These are phyloP conservation scores for Cutaneotrichosporon cyanovorans DNA, from an alignment of 1,284 basidiomycete species.

Conservation along the genomic window DNA sequence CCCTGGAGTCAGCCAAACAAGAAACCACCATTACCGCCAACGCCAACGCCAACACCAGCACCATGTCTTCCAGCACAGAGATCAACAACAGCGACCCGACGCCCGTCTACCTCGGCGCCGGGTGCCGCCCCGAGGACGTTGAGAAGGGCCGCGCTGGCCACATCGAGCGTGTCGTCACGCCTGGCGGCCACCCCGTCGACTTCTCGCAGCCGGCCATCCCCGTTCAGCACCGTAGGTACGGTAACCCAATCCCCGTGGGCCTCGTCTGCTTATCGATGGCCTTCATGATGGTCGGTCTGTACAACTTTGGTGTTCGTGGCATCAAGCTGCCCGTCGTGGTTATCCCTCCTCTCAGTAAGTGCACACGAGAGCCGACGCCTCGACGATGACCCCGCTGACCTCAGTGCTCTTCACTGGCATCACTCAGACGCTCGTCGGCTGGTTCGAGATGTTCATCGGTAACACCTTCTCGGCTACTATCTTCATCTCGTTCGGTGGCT, in stretches of 20 bases:
- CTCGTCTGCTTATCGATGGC: conserved; percentile 11
- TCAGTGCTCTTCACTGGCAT: conserved; percentile 15
- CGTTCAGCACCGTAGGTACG: conserved; percentile 19
- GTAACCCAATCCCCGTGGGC: conserved; percentile 18
- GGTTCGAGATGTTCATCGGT: conserved; percentile 22
- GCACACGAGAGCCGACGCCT: background rate
- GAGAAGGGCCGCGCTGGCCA: conserved; percentile 14
- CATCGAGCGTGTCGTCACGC: conserved; percentile 15
- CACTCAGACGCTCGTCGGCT: conserved; percentile 16
- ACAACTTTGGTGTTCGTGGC: conserved; percentile 9
- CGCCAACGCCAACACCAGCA: background rate
- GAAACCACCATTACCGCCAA: background rate
- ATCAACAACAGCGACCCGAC: background rate
- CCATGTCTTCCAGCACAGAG: conserved; percentile 1
- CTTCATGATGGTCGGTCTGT: conserved; percentile 14
- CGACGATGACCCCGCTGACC: background rate
- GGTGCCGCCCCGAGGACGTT: conserved; percentile 1
- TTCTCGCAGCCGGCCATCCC: conserved; percentile 20
- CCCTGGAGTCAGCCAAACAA: background rate
- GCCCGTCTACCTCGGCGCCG: conserved; percentile 13
- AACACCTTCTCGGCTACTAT: conserved; percentile 20
- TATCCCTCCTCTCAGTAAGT: conserved; percentile 12
- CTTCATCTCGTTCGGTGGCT: conserved; percentile 16
- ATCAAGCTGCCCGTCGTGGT: conserved; percentile 6
- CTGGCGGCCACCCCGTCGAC: conserved; percentile 22